Conservation (phyloP, 2,329 filamentous ascomycete genomes). For the Elsinoe australis region DNA sequence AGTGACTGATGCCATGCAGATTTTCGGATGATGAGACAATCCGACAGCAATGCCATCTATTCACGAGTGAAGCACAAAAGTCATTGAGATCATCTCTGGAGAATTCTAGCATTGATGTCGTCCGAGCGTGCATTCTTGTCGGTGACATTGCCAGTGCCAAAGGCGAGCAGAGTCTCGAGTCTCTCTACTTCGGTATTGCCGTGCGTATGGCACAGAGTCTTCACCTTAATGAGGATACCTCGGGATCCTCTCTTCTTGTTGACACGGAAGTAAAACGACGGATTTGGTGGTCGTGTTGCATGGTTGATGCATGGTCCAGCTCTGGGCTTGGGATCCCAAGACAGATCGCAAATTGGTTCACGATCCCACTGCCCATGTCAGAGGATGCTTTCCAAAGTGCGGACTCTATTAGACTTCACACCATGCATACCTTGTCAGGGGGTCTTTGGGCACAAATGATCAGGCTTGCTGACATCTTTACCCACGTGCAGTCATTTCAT, state of each 20-base stretch:
- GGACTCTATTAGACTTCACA: background rate
- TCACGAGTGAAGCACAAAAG: no score
- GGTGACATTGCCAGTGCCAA: background rate
- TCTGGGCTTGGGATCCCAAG: background rate
- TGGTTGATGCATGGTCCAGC: constrained; percentile 2
- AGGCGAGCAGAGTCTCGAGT: background rate
- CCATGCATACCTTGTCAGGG: background rate
- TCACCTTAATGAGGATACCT: background rate
- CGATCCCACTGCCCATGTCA: background rate
- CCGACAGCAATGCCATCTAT: no score
- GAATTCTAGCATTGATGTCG: constrained; percentile 5
- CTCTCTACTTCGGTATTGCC: background rate
- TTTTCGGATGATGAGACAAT: no score
- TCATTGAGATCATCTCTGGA: no score
- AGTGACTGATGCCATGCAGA: no score
- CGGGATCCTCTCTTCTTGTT: background rate
- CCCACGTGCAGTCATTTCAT: constrained; percentile 2
- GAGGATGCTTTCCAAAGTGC: background rate
- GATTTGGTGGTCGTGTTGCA: constrained; percentile 4
- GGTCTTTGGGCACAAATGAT: constrained; percentile 4
- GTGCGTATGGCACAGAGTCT: background rate
- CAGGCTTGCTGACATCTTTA: background rate
- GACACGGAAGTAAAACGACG: background rate
- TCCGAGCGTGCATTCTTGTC: constrained; percentile 5
- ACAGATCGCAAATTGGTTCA: background rate